Evolutionary conservation across 2,329 filamentous ascomycete genomes (phyloP).

Genomic region (Tricladium varicosporioides): DNA sequence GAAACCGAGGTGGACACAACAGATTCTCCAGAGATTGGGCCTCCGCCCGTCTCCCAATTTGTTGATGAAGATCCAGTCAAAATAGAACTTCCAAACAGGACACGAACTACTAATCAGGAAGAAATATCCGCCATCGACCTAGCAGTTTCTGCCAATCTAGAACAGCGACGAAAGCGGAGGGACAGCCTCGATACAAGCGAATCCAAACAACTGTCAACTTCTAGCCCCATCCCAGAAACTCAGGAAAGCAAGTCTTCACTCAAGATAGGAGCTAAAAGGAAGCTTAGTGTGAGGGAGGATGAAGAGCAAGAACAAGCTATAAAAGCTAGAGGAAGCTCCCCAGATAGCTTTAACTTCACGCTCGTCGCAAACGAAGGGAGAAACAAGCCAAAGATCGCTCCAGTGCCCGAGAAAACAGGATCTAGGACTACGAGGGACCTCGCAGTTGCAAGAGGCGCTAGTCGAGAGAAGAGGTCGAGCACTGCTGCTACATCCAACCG

Average conservation of each 20-base stretch:
- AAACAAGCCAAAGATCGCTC: conserved; percentile 10
- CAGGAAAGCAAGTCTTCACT: conserved; percentile 27
- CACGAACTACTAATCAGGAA: conserved; percentile 16
- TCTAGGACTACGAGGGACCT: conserved; percentile 23
- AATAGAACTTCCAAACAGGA: conserved; percentile 45
- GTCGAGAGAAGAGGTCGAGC: conserved; percentile 23
- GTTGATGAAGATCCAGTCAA: conserved; percentile 56
- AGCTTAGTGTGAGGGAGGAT: conserved; percentile 55
- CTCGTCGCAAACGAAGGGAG: conserved; percentile 32
- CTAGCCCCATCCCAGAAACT: conserved; percentile 8
- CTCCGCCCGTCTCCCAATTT: conserved; percentile 57
- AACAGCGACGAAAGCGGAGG: conserved; percentile 35
- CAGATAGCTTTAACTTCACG: conserved; percentile 29
- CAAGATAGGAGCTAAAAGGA: conserved; percentile 57
- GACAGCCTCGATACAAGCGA: conserved; percentile 27
- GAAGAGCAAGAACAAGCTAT: conserved; percentile 38
- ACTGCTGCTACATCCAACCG: conserved; percentile 17
- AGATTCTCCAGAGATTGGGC: conserved; percentile 68
- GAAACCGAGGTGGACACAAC: conserved; percentile 36
- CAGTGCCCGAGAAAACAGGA: conserved; percentile 17
- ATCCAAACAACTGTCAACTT: conserved; percentile 13
- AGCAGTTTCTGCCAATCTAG: conserved; percentile 31
- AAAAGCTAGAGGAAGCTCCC: conserved; percentile 32
- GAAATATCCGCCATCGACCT: conserved; percentile 24
- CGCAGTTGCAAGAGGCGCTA: conserved; percentile 23